phyloP scores from a whole-genome alignment of 2,329 filamentous ascomycete species.

The Davidsoniella virescens region DNA sequence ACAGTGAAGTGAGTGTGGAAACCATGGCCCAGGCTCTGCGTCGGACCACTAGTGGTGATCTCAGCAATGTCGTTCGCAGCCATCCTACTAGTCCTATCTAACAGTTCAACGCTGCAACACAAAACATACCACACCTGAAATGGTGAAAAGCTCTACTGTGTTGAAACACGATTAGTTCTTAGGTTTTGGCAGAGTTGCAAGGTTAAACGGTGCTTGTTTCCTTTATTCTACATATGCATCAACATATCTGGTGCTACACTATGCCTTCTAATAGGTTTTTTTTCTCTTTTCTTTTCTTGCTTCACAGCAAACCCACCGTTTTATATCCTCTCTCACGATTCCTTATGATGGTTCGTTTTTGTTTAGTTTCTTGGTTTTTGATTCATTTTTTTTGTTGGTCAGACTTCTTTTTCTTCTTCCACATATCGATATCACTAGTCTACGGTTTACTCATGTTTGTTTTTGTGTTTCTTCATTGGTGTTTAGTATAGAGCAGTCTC shows the following conservation, averaged over 20 bases:
- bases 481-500: background rate
- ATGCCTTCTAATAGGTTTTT: background rate
- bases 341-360: too few relatives aligned
- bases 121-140: too few relatives aligned
- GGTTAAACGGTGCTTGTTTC: too few relatives aligned
- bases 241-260: background rate
- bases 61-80: conserved; percentile 38
- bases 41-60: conserved; percentile 70
- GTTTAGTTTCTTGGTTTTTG: background rate
- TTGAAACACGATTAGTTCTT: too few relatives aligned
- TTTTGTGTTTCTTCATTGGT: background rate
- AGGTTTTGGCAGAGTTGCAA: too few relatives aligned
- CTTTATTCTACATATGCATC: background rate
- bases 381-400: background rate
- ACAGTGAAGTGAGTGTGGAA: conserved; percentile 67
- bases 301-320: background rate
- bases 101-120: conserved; percentile 2
- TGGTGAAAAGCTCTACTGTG: too few relatives aligned
- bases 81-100: conserved; percentile 43
- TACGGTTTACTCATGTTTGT: background rate
- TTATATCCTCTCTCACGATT: conserved; percentile 1
- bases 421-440: background rate
- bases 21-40: conserved; percentile 84
- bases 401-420: background rate
- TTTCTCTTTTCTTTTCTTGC: conserved; percentile 1